Percentiles rank a stretch among this genome's conserved stretches.
phyloP scores from a whole-genome alignment of 176 grass and related monocot species.

The Bromus sterilis region DNA sequence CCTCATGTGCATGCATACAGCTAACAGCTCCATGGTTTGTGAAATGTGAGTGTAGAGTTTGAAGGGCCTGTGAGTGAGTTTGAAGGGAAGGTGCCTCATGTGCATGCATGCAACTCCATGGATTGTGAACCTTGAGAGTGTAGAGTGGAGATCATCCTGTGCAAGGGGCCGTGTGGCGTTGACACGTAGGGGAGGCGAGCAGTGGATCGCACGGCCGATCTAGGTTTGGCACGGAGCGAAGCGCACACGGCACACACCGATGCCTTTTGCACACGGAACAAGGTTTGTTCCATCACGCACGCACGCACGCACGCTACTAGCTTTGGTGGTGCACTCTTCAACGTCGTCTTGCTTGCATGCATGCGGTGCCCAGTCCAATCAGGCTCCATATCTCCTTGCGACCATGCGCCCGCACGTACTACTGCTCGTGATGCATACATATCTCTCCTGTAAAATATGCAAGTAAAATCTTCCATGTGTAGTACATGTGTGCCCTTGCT shows the following conservation, averaged over 20 bases:
- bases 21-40: no score
- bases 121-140: no score
- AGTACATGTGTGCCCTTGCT: neutral
- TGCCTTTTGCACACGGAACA: conserved; percentile 13
- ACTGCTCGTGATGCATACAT: neutral
- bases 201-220: neutral
- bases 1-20: no score
- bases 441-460: neutral
- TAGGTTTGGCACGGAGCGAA: neutral
- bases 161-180: neutral
- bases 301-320: neutral
- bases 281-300: conserved; percentile 1
- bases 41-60: no score
- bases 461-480: neutral
- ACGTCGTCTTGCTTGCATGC: no score
- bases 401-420: no score
- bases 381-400: no score
- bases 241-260: neutral
- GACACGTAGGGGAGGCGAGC: neutral
- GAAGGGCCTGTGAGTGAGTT: no score
- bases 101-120: no score
- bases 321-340: neutral
- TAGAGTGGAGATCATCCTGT: no score
- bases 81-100: no score
- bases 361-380: neutral